Evolutionary conservation across 371 early-diverging fungal species (phyloP), one percentile per base, ranked within the genome.

Genomic region (Rhizomucor miehei): DNA sequence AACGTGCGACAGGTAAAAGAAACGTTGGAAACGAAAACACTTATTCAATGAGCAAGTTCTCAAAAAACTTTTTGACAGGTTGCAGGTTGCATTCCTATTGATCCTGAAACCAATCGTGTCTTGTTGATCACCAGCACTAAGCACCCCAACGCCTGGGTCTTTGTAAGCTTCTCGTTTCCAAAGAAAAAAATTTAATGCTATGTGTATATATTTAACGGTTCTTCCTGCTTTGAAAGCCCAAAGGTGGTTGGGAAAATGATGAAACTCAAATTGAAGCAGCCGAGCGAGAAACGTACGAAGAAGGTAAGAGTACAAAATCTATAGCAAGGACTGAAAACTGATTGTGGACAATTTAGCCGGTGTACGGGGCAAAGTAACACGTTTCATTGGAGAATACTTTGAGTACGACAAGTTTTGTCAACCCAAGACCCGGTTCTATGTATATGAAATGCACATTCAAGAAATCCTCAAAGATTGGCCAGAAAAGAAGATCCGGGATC

Each of bases 161-260:
- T 83, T 35, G 79, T 76, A 67, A 71, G 67, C 61, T 25, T 17
- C 38, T 37, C 13, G 38, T 13, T 41, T 19, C n/a, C 14, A 16
- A 41, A 11, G 29, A 25, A 38, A 41, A 46, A 25, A 1, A 29
- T 10, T 1, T n/a, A 43, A 1, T 13, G 19, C 0, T 34, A 36
- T 16, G 6, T 4, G 29, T 16, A 35, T 9, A 1, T 40, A 19
- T n/a, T n/a, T n/a, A n/a, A n/a, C n/a, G n/a, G n/a, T n/a, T n/a
- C n/a, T n/a, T n/a, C n/a, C n/a, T n/a, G n/a, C n/a, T n/a, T n/a
- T n/a, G n/a, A n/a, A n/a, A 79, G 66, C 85, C 85, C 12, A 85
- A 85, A 60, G 85, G 85, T 6, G 85, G 85, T 24, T 85, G 85
- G 85, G 85, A 85, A 51, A 81, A 71, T 46, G 85, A 85, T 48